These are phyloP conservation scores for Debaryomyces nepalensis DNA, from an alignment of 1,139 yeast genomes.

Conservation along the genomic window DNA sequence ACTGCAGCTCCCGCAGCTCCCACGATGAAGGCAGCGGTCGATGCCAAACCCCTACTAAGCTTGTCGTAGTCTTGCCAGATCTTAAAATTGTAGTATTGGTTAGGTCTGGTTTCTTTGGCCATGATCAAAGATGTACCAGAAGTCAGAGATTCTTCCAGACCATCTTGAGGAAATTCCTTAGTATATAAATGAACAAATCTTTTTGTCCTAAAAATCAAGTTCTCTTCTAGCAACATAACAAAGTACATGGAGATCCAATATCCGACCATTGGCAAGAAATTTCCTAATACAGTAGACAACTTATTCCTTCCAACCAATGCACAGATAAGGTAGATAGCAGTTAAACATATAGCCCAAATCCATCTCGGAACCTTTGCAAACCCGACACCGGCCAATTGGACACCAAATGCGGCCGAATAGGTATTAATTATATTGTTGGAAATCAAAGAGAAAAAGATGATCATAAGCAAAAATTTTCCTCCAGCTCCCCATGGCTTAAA, in stretches of 20 bases:
- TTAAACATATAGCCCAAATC: slow-evolving; percentile 70
- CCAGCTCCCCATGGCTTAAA: slow-evolving; percentile 78
- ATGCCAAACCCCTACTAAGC: slow-evolving; percentile 68
- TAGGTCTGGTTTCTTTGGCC: slow-evolving; percentile 21
- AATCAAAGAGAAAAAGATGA: slow-evolving; percentile 72
- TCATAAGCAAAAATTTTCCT: slow-evolving; percentile 74
- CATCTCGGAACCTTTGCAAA: slow-evolving; percentile 78
- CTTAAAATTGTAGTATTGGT: slow-evolving; percentile 61
- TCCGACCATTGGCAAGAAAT: slow-evolving; percentile 92
- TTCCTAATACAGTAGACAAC: slow-evolving; percentile 77
- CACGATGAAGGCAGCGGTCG: slow-evolving; percentile 58
- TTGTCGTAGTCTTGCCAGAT: slow-evolving; percentile 63
- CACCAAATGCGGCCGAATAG: slow-evolving; percentile 81
- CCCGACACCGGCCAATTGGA: slow-evolving; percentile 69
- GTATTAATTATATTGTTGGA: slow-evolving; percentile 83
- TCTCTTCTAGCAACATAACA: slow-evolving; percentile 73
- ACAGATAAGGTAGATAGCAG: slow-evolving; percentile 67
- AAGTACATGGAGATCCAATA: slow-evolving; percentile 91
- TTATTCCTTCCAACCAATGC: slow-evolving; percentile 78
- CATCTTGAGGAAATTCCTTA: slow-evolving; percentile 51
- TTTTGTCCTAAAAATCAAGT: slow-evolving; percentile 66
- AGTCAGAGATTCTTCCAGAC: slow-evolving; percentile 8
- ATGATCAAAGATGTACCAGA: slow-evolving; percentile 13
- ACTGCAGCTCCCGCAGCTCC: slow-evolving; percentile 79
- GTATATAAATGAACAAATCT: slow-evolving; percentile 53